Base-by-base conservation (phyloP, 352 stramenopile genomes). In the Phytophthora ramorum region DNA sequence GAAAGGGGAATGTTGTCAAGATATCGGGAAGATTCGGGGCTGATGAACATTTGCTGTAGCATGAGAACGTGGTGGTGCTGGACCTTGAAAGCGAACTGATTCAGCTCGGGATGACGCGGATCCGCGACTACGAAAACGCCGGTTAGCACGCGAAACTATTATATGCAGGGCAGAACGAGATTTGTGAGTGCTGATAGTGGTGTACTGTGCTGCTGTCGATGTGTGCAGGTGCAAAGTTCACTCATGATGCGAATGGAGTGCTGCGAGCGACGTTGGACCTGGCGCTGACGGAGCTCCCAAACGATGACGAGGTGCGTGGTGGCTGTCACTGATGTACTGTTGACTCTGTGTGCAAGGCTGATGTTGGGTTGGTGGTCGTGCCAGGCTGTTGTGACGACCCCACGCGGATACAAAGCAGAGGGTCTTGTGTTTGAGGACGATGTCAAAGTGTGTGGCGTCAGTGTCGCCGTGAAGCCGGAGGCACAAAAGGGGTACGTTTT, bases 71-170 rank as follows among this genome's bases (percentile, higher is more conserved):
- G 30, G 85, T 92, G 38, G 86, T 94, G 58, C 62, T 96, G 46
- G 87, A 94, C 37, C 61, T 96, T 3, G 87, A 96, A 69, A 93
- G 83, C 66, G 87, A 96, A 61, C 63, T 92, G n/a, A 83, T 96
- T 30, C 85, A 94, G 66, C 73, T 93, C 20, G 83, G 85, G 32
- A 92, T 96, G 66, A 90, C 85, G 24, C 75, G 83, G n/a, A 78
- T 96, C 46, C 87, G 87, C 46, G 81, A 91, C 66, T 87, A 80
- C 56, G 76, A 89, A 44, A 92, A 91, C 53, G 69, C 79, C 47
- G 85, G 85, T 85, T 44, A n/a, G 38, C 16, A 13, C 7, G 38
- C 38, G 7, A 20, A 22, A 13, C n/a, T 17, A 10, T 43, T 13
- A 6, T 41, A n/a, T 34, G 28, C 8, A 12, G 34, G 34, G 34